Evolutionary conservation across 2,329 filamentous ascomycete genomes (phyloP).

Genomic region (Teratosphaeriaceae sp.): DNA sequence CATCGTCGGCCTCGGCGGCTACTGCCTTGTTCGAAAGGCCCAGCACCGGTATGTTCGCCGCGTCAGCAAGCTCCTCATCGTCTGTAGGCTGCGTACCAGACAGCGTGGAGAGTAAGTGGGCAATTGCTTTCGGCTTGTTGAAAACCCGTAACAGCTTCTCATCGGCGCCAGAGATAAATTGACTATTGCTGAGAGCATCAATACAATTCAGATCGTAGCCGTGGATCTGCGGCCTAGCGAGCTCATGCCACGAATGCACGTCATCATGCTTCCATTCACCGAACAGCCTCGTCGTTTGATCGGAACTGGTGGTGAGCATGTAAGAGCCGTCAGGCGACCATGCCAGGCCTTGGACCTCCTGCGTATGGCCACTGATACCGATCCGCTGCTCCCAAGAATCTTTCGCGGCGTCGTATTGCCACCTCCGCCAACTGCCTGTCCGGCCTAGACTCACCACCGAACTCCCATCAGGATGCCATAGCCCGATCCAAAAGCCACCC

Average conservation of each 20-base stretch:
- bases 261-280: conserved; percentile 61
- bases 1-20: conserved; percentile 39
- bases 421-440: conserved; percentile 88
- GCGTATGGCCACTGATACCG: conserved; percentile 77
- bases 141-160: conserved; percentile 98
- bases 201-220: conserved; percentile 97
- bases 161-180: conserved; percentile 91
- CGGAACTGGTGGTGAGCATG: conserved; percentile 78
- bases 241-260: conserved; percentile 77
- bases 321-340: conserved; percentile 82
- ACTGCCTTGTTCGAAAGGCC: conserved; percentile 95
- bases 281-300: conserved; percentile 88
- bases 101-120: conserved; percentile 47
- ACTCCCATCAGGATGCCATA: conserved; percentile 76
- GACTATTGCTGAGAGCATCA: conserved; percentile 62
- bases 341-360: conserved; percentile 70
- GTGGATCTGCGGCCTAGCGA: conserved; percentile 92
- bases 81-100: conserved; percentile 13
- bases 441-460: conserved; percentile 77
- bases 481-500: conserved; percentile 91
- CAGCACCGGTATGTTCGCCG: conserved; percentile 89
- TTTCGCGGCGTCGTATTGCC: conserved; percentile 56
- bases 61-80: conserved; percentile 61
- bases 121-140: conserved; percentile 77
- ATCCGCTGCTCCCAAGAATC: conserved; percentile 71